Conservation (phyloP, 768 basidiomycete genomes). For the Amanita pallidorosea region DNA sequence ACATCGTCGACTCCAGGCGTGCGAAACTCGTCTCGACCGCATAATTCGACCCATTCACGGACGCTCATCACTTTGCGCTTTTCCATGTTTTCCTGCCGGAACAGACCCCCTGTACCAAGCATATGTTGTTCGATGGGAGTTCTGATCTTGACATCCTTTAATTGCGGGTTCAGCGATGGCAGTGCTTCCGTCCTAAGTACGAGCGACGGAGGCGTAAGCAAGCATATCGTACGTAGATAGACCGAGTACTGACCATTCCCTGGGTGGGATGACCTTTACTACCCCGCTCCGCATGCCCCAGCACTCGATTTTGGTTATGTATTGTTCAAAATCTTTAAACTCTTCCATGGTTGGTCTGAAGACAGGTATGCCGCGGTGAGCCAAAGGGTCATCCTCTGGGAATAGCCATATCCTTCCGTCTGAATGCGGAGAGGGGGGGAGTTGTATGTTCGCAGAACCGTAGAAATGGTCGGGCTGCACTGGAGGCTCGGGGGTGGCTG, state of each 20-base stretch:
- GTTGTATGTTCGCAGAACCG: slow-evolving; percentile 37
- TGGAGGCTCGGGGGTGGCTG: slow-evolving; percentile 12
- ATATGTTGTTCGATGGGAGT: slow-evolving; percentile 92
- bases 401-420: slow-evolving; percentile 57
- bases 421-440: slow-evolving; percentile 51
- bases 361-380: slow-evolving; percentile 88
- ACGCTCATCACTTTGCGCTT: slow-evolving; percentile 77
- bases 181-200: slow-evolving; percentile 53
- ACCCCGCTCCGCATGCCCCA: slow-evolving; percentile 92
- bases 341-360: slow-evolving; percentile 93
- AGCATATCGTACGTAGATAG: slow-evolving; percentile 9
- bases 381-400: slow-evolving; percentile 72
- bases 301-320: slow-evolving; percentile 75
- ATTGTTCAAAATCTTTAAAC: slow-evolving; percentile 85
- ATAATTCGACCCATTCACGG: slow-evolving; percentile 80
- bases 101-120: slow-evolving; percentile 77
- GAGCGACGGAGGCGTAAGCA: slow-evolving; percentile 15
- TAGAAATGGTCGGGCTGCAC: slow-evolving; percentile 84
- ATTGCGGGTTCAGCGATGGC: slow-evolving; percentile 60
- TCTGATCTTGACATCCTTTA: slow-evolving; percentile 69
- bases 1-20: slow-evolving; percentile 67
- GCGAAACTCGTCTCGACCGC: slow-evolving; percentile 57
- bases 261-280: slow-evolving; percentile 91
- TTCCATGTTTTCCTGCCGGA: slow-evolving; percentile 85
- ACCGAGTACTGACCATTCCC: slow-evolving; percentile 65